phyloP scores from a whole-genome alignment of 2,329 filamentous ascomycete genomes.

The Colletotrichum paranaense region DNA sequence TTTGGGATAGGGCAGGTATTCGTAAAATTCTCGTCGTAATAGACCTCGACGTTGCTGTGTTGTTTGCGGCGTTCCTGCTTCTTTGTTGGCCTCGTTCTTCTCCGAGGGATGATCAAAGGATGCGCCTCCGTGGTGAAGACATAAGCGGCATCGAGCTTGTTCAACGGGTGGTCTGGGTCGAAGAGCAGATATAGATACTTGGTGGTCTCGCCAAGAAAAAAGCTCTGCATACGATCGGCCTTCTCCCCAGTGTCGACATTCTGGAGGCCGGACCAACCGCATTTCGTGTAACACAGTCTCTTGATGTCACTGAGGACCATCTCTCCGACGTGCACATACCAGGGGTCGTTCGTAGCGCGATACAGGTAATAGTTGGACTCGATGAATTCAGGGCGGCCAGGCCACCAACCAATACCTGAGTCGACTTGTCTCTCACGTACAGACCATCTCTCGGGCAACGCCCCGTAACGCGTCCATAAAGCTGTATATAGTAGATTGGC shows the following conservation, averaged over 20 bases:
- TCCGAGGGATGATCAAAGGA: slow-evolving; percentile 83
- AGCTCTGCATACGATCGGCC: slow-evolving; percentile 97
- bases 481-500: slow-evolving; percentile 92
- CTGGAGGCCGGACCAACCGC: slow-evolving; percentile 92
- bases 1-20: slow-evolving; percentile 74
- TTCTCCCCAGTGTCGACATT: slow-evolving; percentile 86
- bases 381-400: slow-evolving; percentile 93
- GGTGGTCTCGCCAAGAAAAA: slow-evolving; percentile 95
- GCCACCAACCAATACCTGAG: slow-evolving; percentile 92
- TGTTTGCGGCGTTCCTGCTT: slow-evolving; percentile 26
- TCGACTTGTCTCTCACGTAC: slow-evolving; percentile 86
- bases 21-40: slow-evolving; percentile 59
- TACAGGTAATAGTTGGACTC: slow-evolving; percentile 98
- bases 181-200: slow-evolving; percentile 97
- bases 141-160: slow-evolving; percentile 85
- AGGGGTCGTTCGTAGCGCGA: slow-evolving; percentile 90
- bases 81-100: slow-evolving; percentile 38
- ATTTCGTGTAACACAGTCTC: slow-evolving; percentile 87
- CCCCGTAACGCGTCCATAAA: slow-evolving; percentile 94
- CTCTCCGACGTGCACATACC: slow-evolving; percentile 95
- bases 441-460: slow-evolving; percentile 94
- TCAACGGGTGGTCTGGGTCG: slow-evolving; percentile 86
- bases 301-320: slow-evolving; percentile 94
- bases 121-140: slow-evolving; percentile 98
- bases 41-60: slow-evolving; percentile 44